Evolutionary conservation across 2,329 filamentous ascomycete genomes (phyloP).

Genomic region (Fusarium sp.): DNA sequence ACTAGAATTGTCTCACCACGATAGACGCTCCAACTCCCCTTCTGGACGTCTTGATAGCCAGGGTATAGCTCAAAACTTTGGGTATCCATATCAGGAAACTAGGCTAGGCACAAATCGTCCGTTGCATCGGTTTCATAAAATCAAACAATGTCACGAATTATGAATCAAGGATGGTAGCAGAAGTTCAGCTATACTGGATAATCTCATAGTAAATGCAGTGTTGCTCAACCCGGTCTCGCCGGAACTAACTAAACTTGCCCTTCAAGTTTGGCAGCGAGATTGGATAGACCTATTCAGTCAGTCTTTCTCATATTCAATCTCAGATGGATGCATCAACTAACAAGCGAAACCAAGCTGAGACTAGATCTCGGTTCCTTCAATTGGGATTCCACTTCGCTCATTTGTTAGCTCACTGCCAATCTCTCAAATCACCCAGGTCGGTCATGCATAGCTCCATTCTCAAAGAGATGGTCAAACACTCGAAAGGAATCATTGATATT

Average conservation of each 20-base stretch:
- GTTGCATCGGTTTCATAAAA: conserved; percentile 26
- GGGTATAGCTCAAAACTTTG: fast-evolving
- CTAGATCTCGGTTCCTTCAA: conserved; percentile 45
- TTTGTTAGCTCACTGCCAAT: conserved; percentile 39
- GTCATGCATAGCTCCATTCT: conserved; percentile 22
- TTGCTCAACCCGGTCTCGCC: conserved; percentile 8
- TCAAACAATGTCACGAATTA: conserved; percentile 33
- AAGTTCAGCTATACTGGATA: conserved; percentile 44
- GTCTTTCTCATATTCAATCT: background rate
- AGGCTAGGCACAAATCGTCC: conserved; percentile 36
- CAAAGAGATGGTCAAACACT: conserved; percentile 38
- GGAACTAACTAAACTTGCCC: conserved; percentile 12
- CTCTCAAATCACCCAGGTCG: conserved; percentile 29
- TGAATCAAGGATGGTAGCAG: conserved; percentile 43
- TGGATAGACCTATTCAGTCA: conserved; percentile 39
- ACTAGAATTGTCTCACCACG: background rate
- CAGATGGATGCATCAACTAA: background rate
- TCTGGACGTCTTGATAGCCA: background rate
- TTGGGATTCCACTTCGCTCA: conserved; percentile 46
- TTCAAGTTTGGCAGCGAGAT: conserved; percentile 37
- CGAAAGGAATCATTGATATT: conserved; percentile 41
- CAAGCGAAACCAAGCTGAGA: conserved; percentile 27
- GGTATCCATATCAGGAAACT: background rate
- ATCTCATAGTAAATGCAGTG: conserved; percentile 38
- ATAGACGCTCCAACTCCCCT: background rate